These are phyloP conservation scores for Jaenimonas drosophilae DNA, from an alignment of 208 protist species.

Conservation along the genomic window DNA sequence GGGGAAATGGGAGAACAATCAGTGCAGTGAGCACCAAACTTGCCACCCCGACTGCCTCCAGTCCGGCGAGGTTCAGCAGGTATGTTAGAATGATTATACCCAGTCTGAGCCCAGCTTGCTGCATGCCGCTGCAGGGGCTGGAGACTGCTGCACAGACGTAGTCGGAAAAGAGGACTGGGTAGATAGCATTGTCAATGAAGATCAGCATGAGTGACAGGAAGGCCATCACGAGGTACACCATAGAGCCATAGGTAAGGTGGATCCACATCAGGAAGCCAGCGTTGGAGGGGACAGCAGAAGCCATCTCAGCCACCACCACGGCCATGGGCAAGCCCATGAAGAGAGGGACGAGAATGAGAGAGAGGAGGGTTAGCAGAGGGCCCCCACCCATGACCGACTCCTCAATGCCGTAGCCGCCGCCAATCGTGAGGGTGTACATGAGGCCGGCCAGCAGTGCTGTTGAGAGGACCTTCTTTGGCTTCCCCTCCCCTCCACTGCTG, in stretches of 20 bases:
- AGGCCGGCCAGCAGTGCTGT: conserved; percentile 56
- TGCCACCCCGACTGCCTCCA: conserved; percentile 45
- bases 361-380: conserved; percentile 48
- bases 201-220: conserved; percentile 51
- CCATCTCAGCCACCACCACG: conserved; percentile 65
- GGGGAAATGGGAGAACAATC: conserved; percentile 47
- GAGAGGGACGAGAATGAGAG: conserved; percentile 55
- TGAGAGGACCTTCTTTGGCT: conserved; percentile 28
- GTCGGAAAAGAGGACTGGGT: conserved; percentile 71
- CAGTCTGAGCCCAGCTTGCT: conserved; percentile 17
- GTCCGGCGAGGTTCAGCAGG: conserved; percentile 50
- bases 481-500: not conserved
- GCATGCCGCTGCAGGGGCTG: conserved; percentile 15
- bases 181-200: conserved; percentile 70
- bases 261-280: conserved; percentile 73
- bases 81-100: conserved; percentile 44
- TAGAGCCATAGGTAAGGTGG: conserved; percentile 42
- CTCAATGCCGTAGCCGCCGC: conserved; percentile 70
- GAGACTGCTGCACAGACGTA: conserved; percentile 47
- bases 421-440: conserved; percentile 78
- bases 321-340: conserved; percentile 56
- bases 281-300: conserved; percentile 64
- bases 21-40: conserved; percentile 47
- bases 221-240: conserved; percentile 55
- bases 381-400: conserved; percentile 74